phyloP scores from a whole-genome alignment of 2,329 filamentous ascomycete species.

The Aspergillus sp. region DNA sequence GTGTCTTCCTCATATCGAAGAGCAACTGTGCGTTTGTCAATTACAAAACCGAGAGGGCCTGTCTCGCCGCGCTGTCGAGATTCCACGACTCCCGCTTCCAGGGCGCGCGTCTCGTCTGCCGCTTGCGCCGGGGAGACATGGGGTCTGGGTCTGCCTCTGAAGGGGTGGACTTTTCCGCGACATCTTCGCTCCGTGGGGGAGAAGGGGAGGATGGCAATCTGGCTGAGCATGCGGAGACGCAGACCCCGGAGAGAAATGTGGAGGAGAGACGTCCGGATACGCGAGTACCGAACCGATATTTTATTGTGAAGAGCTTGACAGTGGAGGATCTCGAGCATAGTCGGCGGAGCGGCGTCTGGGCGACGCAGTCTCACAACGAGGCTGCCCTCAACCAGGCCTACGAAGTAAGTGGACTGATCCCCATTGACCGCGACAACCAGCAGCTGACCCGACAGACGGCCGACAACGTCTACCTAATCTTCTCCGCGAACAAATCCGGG shows the following conservation, averaged over 20 bases:
- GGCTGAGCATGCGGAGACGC: slow-evolving; percentile 8
- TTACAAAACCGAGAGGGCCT: slow-evolving; percentile 77
- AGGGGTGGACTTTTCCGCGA: slow-evolving; percentile 46
- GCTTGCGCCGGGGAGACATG: slow-evolving; percentile 63
- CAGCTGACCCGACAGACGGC: slow-evolving; percentile 54
- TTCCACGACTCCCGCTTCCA: slow-evolving; percentile 91
- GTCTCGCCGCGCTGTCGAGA: slow-evolving; percentile 72
- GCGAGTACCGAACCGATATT: slow-evolving; percentile 71
- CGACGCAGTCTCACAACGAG: slow-evolving; percentile 92
- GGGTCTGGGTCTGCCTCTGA: slow-evolving; percentile 30
- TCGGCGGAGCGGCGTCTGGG: slow-evolving; percentile 85
- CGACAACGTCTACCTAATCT: slow-evolving; percentile 86
- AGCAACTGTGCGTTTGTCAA: slow-evolving; percentile 98
- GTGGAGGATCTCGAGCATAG: slow-evolving; percentile 87
- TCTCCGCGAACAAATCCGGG: slow-evolving; percentile 95
- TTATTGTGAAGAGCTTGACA: slow-evolving; percentile 90
- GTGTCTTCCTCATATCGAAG: slow-evolving; percentile 90
- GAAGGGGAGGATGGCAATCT: slow-evolving; percentile 13
- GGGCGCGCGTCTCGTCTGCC: slow-evolving; percentile 79
- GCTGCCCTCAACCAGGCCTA: slow-evolving; percentile 78
- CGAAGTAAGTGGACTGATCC: slow-evolving; percentile 54
- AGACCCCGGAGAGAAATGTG: neutral
- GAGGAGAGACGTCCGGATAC: slow-evolving; percentile 2
- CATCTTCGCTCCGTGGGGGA: slow-evolving; percentile 43
- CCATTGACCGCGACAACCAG: neutral